Percentiles rank a stretch among this genome's conserved stretches.
Conservation (phyloP, 345 rosid species). For the Hypericum perforatum region DNA sequence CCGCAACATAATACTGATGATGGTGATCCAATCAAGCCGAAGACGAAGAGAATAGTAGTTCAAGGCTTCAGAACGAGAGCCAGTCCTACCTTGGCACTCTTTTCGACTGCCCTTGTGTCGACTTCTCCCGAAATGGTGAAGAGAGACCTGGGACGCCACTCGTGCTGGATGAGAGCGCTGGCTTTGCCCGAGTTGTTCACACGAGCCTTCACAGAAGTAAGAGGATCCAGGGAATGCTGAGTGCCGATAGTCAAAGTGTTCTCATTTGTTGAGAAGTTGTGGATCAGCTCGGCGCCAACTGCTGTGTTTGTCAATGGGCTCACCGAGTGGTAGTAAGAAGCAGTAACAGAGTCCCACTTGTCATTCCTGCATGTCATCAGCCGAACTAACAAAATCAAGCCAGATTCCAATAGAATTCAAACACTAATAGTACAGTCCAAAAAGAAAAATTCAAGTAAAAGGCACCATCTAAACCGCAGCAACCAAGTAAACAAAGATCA, state of each 20-base stretch:
- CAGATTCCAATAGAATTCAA: no score
- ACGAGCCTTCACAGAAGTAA: conserved; percentile 83
- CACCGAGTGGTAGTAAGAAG: conserved; percentile 87
- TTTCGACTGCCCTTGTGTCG: conserved; percentile 81
- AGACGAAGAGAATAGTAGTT: conserved; percentile 4
- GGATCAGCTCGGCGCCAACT: conserved; percentile 92
- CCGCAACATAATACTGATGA: conserved; percentile 12
- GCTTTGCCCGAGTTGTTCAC: conserved; percentile 77
- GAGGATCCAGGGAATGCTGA: conserved; percentile 79
- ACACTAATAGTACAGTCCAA: neutral
- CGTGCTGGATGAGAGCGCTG: conserved; percentile 88
- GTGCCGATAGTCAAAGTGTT: conserved; percentile 76
- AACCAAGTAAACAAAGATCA: neutral
- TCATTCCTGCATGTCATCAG: conserved; percentile 46
- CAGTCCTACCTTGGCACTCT: conserved; percentile 82
- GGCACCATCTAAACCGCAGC: neutral
- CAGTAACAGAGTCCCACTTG: conserved; percentile 62
- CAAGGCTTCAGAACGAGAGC: conserved; percentile 85
- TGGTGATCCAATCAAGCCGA: conserved; percentile 3
- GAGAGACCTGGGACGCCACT: conserved; percentile 86
- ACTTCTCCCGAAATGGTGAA: conserved; percentile 87
- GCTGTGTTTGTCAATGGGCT: conserved; percentile 73
- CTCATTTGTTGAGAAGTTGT: conserved; percentile 69
- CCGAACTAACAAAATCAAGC: no score
- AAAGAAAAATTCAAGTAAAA: neutral